phyloP scores from a whole-genome alignment of 768 basidiomycete species.

The Coprinellus micaceus region DNA sequence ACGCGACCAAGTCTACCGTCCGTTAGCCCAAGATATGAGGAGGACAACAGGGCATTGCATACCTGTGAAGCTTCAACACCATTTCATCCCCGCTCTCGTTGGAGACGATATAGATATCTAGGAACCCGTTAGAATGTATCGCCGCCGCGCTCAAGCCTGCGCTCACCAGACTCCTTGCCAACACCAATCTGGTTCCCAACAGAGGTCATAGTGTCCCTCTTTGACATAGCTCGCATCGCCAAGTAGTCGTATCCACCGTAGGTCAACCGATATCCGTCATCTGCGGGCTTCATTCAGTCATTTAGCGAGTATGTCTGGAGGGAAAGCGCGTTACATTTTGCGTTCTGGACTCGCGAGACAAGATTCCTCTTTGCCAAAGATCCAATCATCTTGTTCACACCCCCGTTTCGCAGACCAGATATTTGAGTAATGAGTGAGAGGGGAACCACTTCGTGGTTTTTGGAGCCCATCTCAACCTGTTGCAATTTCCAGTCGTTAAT shows the following conservation, averaged over 20 bases:
- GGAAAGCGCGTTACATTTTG: conserved; percentile 64
- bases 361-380: conserved; percentile 89
- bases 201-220: conserved; percentile 81
- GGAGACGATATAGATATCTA: conserved; percentile 89
- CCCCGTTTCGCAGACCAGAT: conserved; percentile 87
- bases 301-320: conserved; percentile 1
- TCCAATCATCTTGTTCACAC: conserved; percentile 90
- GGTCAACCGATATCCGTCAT: conserved; percentile 95
- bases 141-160: not conserved
- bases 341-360: conserved; percentile 84
- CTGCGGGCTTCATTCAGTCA: conserved; percentile 24
- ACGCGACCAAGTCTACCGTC: conserved; percentile 82
- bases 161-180: conserved; percentile 91
- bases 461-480: conserved; percentile 96
- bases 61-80: conserved; percentile 94
- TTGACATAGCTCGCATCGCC: conserved; percentile 89
- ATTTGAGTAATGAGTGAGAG: conserved; percentile 86
- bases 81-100: conserved; percentile 80
- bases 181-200: conserved; percentile 98
- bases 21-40: not conserved
- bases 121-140: not conserved
- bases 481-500: conserved; percentile 7
- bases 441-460: conserved; percentile 97
- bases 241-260: conserved; percentile 99
- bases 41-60: conserved; percentile 18